Evolutionary conservation across 176 grass and related monocot species (phyloP).

Genomic region (Sorghum bicolor): DNA sequence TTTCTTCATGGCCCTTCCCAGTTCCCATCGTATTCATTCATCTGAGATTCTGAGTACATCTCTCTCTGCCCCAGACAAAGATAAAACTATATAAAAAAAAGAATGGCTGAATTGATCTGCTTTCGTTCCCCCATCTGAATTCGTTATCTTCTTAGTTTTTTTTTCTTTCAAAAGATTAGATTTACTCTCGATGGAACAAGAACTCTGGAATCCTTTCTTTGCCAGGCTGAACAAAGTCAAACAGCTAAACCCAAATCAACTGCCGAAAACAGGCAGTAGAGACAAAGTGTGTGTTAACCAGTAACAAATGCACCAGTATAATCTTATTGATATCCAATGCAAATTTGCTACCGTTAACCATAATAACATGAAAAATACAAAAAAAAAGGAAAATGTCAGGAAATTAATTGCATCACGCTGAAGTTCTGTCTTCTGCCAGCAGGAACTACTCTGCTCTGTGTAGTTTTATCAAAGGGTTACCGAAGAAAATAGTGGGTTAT

Average conservation of each 20-base stretch:
- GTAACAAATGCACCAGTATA: not conserved
- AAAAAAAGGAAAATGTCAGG: not conserved
- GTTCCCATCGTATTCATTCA: no score
- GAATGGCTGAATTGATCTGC: not conserved
- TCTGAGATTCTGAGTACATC: no score
- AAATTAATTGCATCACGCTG: not conserved
- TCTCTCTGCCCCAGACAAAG: no score
- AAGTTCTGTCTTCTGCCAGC: not conserved
- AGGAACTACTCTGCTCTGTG: not conserved
- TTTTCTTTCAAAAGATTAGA: not conserved
- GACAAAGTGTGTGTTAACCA: not conserved
- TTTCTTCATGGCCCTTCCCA: not conserved
- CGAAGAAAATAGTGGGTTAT: not conserved
- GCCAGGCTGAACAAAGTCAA: not conserved
- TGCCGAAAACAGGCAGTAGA: not conserved
- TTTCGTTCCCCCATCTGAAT: not conserved
- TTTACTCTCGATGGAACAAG: not conserved
- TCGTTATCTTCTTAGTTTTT: not conserved
- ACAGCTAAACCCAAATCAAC: not conserved
- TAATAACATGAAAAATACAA: not conserved
- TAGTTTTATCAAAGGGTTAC: conserved; percentile 9
- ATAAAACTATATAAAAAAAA: not conserved
- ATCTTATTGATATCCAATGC: not conserved
- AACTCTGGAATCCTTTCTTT: not conserved
- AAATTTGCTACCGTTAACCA: not conserved